Evolutionary conservation across 2,329 filamentous ascomycete species (phyloP), one percentile per base, ranked within the genome.

Genomic region (Colletotrichum viniferum): DNA sequence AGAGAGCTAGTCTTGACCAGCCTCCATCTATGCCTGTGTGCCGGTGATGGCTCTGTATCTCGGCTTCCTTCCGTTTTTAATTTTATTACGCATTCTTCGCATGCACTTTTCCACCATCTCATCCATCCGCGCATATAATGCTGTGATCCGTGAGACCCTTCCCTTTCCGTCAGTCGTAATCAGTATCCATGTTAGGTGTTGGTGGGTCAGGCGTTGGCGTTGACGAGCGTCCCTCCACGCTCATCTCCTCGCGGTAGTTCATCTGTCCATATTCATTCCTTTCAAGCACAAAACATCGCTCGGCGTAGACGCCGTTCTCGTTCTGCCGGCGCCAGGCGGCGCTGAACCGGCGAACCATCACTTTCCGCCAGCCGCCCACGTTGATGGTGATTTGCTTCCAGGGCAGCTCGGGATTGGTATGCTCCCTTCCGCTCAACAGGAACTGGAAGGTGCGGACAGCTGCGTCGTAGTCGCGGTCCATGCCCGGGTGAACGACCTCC

Each of bases 341-440:
- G 64, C 85, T 81, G 60, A 87, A 78, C 24, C 87, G 82, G 21
- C 87, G 82, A 9, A 88, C 83, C 85, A 88, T 86, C 56, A 85
- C 81, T 13, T 82, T 84, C 60, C 83, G 83, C 87, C 87, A 89
- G 9, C 87, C 87, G 7, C 87, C 88, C 2, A 89, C 84, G 36
- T 88, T 88, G 72, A 89, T 81, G n/a, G 83, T 85, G 68, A 89
- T 83, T 34, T 79, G 79, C 64, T 80, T 83, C 86, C 86, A 89
- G 3, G 81, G 78, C 3, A 78, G 63, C 7, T 70, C 68, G 10
- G 74, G 66, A 6, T 67, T 70, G 32, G 70, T 48, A 14, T 61
- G 72, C 55, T 75, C 67, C 76, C 83, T 84, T 36, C 78, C 78
- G 9, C 79, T 77, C 5, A 84, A 60, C n/a, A 88, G 79, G 10